A percentile compares a stretch with the other conserved stretches of the same genome.
phyloP scores from a whole-genome alignment of 73 alveolate species.

The Tetrahymena borealis region DNA sequence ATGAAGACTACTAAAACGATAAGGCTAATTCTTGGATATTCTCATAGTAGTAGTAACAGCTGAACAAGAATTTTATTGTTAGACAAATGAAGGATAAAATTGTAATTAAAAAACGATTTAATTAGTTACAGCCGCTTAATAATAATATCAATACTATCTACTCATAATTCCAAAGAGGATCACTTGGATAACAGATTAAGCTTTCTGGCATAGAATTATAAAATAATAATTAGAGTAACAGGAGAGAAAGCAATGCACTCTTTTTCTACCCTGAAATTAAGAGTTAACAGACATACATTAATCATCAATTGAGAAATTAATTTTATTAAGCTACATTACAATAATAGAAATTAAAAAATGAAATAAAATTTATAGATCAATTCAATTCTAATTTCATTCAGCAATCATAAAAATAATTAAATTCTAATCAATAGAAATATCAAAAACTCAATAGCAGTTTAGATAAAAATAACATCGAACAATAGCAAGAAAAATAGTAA shows the following conservation, averaged over 20 bases:
- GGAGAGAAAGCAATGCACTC: background rate
- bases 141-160: background rate
- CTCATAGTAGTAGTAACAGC: background rate
- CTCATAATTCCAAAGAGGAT: background rate
- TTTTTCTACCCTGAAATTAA: background rate
- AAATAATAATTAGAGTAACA: background rate
- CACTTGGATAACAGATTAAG: background rate
- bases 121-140: background rate
- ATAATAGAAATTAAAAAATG: background rate
- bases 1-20: background rate
- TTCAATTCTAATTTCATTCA: background rate
- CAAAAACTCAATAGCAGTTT: background rate
- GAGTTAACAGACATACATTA: background rate
- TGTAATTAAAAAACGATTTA: background rate
- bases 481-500: background rate
- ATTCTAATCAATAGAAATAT: background rate
- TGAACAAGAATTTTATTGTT: background rate
- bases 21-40: background rate
- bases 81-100: background rate
- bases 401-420: background rate
- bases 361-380: background rate
- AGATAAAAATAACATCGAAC: background rate
- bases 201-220: background rate
- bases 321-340: background rate
- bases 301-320: background rate